Evolutionary conservation across 805 yeast species (phyloP).

Genomic region (Metschnikowia baotianmanensis): DNA sequence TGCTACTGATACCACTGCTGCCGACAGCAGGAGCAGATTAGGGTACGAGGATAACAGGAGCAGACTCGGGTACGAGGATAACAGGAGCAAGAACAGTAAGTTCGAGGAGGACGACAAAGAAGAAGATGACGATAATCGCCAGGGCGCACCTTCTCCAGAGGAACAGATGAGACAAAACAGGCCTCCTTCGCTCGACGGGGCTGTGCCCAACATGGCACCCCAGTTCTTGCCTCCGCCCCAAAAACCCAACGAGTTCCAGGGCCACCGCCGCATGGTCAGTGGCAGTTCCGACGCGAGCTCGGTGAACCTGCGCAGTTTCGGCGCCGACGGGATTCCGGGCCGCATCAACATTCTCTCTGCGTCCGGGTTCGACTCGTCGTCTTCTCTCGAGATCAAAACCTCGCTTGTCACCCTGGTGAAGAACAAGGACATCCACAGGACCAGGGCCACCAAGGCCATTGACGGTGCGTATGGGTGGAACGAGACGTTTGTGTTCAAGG

Average conservation of each 20-base stretch:
- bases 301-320: slow-evolving; percentile 34
- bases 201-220: slow-evolving; percentile 33
- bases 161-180: slow-evolving; percentile 14
- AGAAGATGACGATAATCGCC: slow-evolving; percentile 10
- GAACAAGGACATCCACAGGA: slow-evolving; percentile 60
- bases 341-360: slow-evolving; percentile 51
- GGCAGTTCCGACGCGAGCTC: slow-evolving; percentile 33
- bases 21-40: slow-evolving; percentile 1
- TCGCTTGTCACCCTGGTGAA: slow-evolving; percentile 45
- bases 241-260: slow-evolving; percentile 25
- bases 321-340: slow-evolving; percentile 49
- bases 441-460: slow-evolving; percentile 53
- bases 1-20: slow-evolving; percentile 8
- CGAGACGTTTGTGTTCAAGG: slow-evolving; percentile 66
- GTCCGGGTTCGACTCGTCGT: slow-evolving; percentile 33
- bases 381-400: slow-evolving; percentile 51
- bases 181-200: slow-evolving; percentile 19
- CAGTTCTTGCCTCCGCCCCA: slow-evolving; percentile 40
- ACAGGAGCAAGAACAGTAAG: slow-evolving; percentile 13
- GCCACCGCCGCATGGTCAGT: slow-evolving; percentile 23
- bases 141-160: slow-evolving; percentile 17
- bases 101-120: slow-evolving; percentile 9
- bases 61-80: slow-evolving; percentile 8
- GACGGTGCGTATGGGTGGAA: slow-evolving; percentile 51
- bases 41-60: not conserved